Evolutionary conservation across 1,284 basidiomycete species (phyloP), one percentile per base, ranked within the genome.

Genomic region (Xerocomus minutiporus): DNA sequence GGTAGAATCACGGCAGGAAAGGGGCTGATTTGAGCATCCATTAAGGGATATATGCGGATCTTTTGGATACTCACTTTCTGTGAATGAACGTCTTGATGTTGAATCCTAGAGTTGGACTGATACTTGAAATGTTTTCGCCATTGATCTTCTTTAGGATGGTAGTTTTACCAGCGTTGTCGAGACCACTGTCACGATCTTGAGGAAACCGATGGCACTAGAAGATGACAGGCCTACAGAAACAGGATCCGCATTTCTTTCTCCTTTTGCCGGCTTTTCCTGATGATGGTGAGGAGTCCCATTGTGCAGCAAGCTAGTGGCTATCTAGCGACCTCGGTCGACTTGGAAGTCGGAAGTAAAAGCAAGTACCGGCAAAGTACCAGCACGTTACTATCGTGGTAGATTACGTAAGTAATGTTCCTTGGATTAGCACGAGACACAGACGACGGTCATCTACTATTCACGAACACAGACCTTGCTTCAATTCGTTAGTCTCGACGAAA

Each of bases 111-210:
- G 97, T 99, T 1, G 97, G 97, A 60, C 88, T 93, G 55, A 98
- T 85, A 48, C 80, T 81, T 62, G 80, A 80, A 59, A 96, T 91
- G 67, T 96, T 89, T 72, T 97, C 93, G 26, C 84, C 87, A 57
- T 92, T 94, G 55, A 99, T 79, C 69, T 91, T 91, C 75, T 97
- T 97, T 56, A 99, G 72, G 59, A 99, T 97, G 1, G 96, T 99
- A 3, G 97, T 98, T 76, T 99, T 99, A 48, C 97, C 97, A 1
- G 95, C 95, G 69, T 99, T 99, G 72, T 99, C 97, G 13, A 99
- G 83, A n/a, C 97, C 96, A 46, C 94, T 97, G 68, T 47, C 45
- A 42, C 52, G 35, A 40, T 35, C 49, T 53, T 59, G 57, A 58
- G 53, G 55, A 61, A 57, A 46, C 23, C 47, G 44, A 48, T 54